phyloP scores from a whole-genome alignment of 805 yeast species.

The Millerozyma acaciae region DNA sequence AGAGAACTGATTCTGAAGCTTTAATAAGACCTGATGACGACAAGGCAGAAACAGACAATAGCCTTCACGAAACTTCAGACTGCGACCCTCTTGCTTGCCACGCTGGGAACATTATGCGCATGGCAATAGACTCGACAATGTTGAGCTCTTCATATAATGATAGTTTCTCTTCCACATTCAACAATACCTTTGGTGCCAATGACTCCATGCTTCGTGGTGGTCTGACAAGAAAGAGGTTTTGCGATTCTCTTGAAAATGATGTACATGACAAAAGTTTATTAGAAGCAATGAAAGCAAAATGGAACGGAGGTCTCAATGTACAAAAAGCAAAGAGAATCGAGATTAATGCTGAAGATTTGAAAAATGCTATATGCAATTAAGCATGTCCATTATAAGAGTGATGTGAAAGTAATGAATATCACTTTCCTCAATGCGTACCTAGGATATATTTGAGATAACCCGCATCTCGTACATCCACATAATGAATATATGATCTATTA shows the following conservation, averaged over 20 bases:
- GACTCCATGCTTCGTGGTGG: constrained; percentile 20
- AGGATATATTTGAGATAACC: constrained; percentile 14
- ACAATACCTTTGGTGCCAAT: constrained; percentile 22
- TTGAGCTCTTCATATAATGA: constrained; percentile 38
- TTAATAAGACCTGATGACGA: background rate
- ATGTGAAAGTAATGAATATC: no score
- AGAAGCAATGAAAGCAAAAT: constrained; percentile 13
- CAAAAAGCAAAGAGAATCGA: constrained; percentile 25
- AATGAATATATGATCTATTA: constrained; percentile 17
- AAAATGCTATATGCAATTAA: constrained; percentile 33
- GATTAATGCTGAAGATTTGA: constrained; percentile 36
- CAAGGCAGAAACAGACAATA: constrained; percentile 6
- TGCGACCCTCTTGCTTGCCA: constrained; percentile 43
- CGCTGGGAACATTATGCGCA: constrained; percentile 42
- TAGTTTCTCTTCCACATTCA: constrained; percentile 34
- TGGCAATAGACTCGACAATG: constrained; percentile 47
- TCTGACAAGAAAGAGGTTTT: constrained; percentile 11
- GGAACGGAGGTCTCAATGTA: constrained; percentile 10
- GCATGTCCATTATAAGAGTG: no score
- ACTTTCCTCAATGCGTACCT: no score
- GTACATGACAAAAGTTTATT: constrained; percentile 20
- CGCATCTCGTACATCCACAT: constrained; percentile 23
- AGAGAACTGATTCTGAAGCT: background rate
- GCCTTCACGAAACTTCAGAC: constrained; percentile 19
- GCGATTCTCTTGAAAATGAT: constrained; percentile 14